Percentiles rank a stretch among this genome's conserved stretches.
Conservation (phyloP, 1,284 basidiomycete species). For the Ceratobasidium sp. region DNA sequence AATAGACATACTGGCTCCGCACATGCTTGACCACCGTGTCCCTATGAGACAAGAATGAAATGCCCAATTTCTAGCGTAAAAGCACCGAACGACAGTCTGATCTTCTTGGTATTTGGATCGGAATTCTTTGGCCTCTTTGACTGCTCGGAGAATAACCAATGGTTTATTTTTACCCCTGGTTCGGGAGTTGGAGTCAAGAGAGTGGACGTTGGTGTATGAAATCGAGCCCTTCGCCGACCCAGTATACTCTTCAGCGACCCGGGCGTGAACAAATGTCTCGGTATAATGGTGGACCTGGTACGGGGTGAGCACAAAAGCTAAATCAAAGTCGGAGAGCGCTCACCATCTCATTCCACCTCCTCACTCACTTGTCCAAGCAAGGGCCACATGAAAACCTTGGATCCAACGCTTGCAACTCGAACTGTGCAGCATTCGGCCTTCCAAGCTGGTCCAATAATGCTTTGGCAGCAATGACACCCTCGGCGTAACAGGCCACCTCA, state of each 20-base stretch:
- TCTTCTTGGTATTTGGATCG: background rate
- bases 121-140: background rate
- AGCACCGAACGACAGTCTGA: background rate
- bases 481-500: background rate
- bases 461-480: background rate
- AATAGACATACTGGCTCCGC: background rate
- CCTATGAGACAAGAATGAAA: background rate
- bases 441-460: background rate
- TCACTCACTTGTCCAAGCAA: background rate
- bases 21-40: background rate
- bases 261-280: background rate
- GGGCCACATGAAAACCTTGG: slow-evolving; percentile 14
- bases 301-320: background rate
- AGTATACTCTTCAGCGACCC: background rate
- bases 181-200: background rate
- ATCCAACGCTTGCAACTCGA: background rate
- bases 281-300: slow-evolving; percentile 20
- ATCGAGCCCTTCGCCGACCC: background rate
- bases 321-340: background rate
- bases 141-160: background rate
- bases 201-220: slow-evolving; percentile 2
- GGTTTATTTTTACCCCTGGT: slow-evolving; percentile 13
- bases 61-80: background rate
- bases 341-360: slow-evolving; percentile 19
- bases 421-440: background rate